Evolutionary conservation across 176 grass and related monocot genomes (phyloP), one percentile per base, ranked within the genome.

Genomic region (Aegilops longissima): DNA sequence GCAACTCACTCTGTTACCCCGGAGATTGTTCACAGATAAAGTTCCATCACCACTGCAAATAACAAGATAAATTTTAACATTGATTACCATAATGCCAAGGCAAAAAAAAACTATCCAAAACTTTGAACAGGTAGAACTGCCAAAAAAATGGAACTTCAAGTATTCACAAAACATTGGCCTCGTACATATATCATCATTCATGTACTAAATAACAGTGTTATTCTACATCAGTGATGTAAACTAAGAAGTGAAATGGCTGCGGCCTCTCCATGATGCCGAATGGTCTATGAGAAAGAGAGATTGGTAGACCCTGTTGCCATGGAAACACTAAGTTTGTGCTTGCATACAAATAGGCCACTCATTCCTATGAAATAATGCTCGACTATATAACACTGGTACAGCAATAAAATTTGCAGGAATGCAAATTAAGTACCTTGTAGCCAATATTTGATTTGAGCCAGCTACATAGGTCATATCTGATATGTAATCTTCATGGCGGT

Each of bases 401-500:
- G 68, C 56, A 54, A 71, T 86, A 21, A 23, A 17, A 10, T 65
- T 35, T 77, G 47, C 24, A 86, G 21, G 61, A 72, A 78, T 62
- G 9, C 9, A 82, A 73, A 78, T 23, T 70, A 47, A 42, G 8
- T 85, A 96, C 94, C 97, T 96, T 81, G 94, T 96, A 47, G 86
- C 97, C 75, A 99, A 45, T 82, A 99, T 95, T 91, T 99, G 92
- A 88, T 88, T 94, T 77, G 90, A 87, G 61, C 83, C 87, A 88
- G 92, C 56, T 70, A 91, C 76, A 83, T 88, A 99, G 61, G 85
- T 90, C 81, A 96, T 87, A 84, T 96, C 97, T 45, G 94, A 94
- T 72, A 99, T 89, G 87, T 96, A 99, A 91, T 99, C 94, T 93
- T 99, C 92, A 91, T 99, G 94, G 61, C 83, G 83, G 63, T 93